Evolutionary conservation across 225 moss, liverwort and hornwort species (phyloP).

Genomic region (Sphagnum contortum): DNA sequence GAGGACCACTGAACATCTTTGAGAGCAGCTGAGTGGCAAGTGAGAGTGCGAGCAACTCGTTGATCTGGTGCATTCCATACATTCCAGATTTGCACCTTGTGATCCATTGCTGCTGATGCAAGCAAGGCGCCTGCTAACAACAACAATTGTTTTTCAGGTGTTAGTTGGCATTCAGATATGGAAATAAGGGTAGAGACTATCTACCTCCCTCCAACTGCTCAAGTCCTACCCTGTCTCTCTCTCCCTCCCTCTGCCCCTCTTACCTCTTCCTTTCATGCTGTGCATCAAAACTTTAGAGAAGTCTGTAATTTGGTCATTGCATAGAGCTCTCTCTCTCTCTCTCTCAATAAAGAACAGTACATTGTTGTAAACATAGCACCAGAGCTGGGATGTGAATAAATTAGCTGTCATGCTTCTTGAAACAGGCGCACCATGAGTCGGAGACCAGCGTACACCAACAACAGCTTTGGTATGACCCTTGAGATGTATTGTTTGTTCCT

Average conservation of each 20-base stretch:
- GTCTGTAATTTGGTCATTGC: no score
- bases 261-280: no score
- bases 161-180: background rate
- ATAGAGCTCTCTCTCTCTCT: no score
- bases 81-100: slow-evolving; percentile 72
- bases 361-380: no score
- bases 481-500: slow-evolving; percentile 33
- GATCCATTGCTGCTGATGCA: slow-evolving; percentile 79
- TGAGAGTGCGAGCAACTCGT: slow-evolving; percentile 54
- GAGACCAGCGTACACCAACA: slow-evolving; percentile 81
- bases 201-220: no score
- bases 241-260: no score
- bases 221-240: no score
- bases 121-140: slow-evolving; percentile 62
- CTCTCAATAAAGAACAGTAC: no score
- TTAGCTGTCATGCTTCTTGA: background rate
- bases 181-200: background rate
- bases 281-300: no score
- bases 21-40: slow-evolving; percentile 63
- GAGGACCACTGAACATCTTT: slow-evolving; percentile 86
- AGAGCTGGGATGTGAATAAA: background rate
- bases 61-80: slow-evolving; percentile 62
- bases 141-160: no score
- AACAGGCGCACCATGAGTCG: slow-evolving; percentile 52
- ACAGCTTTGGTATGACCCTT: slow-evolving; percentile 71